Evolutionary conservation across 768 basidiomycete species (phyloP), one percentile per base, ranked within the genome.

Genomic region (Suillus subalutaceus): DNA sequence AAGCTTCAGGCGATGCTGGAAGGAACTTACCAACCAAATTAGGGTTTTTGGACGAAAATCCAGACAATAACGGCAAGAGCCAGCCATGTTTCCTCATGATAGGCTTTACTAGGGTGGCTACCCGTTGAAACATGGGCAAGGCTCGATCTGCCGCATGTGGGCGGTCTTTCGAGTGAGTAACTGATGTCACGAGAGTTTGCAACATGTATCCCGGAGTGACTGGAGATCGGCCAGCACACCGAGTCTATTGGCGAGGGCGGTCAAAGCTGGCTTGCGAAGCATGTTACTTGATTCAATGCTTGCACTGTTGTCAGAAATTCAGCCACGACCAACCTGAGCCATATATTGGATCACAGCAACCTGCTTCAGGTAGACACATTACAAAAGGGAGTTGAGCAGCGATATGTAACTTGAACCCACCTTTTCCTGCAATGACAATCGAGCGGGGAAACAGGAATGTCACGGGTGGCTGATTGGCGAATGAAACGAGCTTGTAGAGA

Each of bases 31-130:
- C 94, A 38, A 94, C 79, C 23, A 97, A 79, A 73, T 83, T 87
- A 0, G 88, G 84, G 62, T 85, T 86, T 12, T 88, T 85, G 6
- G 94, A 94, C 70, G 91, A 94, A 83, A 96, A 95, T 76, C 96
- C 93, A n/a, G 88, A 80, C n/a, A 94, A 85, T 1, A 87, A 83
- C 35, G 92, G 90, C 35, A 94, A 81, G 35, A 84, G 82, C 96
- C 96, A 98, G 6, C 79, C 79, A 70, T 90, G 90, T 69, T 90
- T 93, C 65, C 89, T 82, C 96, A 97, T 97, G 69, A 98, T 94
- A 8, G 96, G 96, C 76, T 96, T 96, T 61, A 97, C 94, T 59
- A 93, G 83, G 2, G 89, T 88, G 0, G 90, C 89, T 40, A 93
- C 82, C 67, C 84, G 84, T 70, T 90, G 85, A 44, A 96, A 82